Evolutionary conservation across 2,329 filamentous ascomycete species (phyloP), one percentile per base, ranked within the genome.

Genomic region (Ascochyta koolunga): DNA sequence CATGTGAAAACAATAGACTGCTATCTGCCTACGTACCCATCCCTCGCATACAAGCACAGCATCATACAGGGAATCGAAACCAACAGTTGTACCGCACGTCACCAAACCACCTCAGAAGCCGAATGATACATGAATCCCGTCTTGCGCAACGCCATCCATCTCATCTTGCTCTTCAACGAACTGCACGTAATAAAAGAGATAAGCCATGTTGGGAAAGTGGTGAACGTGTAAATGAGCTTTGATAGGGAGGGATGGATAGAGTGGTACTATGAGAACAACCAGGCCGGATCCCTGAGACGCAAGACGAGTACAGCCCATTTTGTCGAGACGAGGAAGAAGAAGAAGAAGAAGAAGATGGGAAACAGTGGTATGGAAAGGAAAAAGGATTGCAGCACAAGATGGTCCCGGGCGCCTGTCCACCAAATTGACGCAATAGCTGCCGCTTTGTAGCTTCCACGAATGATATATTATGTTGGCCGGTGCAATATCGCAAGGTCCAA

Each of bases 291-390:
- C 59, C 51, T 44, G 48, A 22, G 42, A 50, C 49, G 36, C 24
- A 53, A 54, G 27, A 56, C 54, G 54, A 58, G 42, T 54, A 54
- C 51, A 58, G 57, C 63, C 58, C 53, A 52, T 54, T 47, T 55
- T 54, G 61, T 58, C 57, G 33, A 56, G 50, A 50, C 61, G 47
- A 65, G 64, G 50, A 58, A 55, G 54, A 59, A 58, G 58, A 62
- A n/a, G n/a, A n/a, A n/a, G n/a, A 65, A 65, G 50, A 58, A 55
- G 54, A 59, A 58, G 58, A 62, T 31, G 40, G 53, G 60, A 59
- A 68, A 61, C 66, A 60, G 60, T 70, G 68, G 70, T 72, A 72
- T 74, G 71, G 50, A 60, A 64, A 57, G 61, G 58, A 65, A 65
- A 65, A 66, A 64, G 44, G 58, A 39, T 50, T 52, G 46, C 46